These are phyloP conservation scores for Aspergillus versicolor DNA, from an alignment of 2,329 filamentous ascomycete species.

Conservation along the genomic window DNA sequence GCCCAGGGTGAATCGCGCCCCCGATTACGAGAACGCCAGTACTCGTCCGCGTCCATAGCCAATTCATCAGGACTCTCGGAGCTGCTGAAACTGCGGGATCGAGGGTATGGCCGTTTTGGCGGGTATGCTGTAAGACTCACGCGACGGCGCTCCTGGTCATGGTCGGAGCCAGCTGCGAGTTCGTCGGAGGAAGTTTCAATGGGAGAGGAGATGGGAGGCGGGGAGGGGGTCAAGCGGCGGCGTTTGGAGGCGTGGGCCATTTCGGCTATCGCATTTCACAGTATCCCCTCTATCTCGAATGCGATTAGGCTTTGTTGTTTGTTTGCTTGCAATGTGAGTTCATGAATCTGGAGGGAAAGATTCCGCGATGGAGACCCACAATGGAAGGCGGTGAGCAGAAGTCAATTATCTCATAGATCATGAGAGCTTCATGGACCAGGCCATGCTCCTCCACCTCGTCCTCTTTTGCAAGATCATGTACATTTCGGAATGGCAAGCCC, in stretches of 20 bases:
- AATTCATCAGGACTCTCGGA: slow-evolving; percentile 49
- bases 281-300: neutral
- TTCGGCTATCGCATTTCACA: neutral
- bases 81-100: slow-evolving; percentile 29
- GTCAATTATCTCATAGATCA: neutral
- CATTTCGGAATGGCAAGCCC: slow-evolving; percentile 20
- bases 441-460: neutral
- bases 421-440: neutral
- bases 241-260: slow-evolving; percentile 26
- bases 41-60: slow-evolving; percentile 37
- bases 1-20: slow-evolving; percentile 25
- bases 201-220: slow-evolving; percentile 22
- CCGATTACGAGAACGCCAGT: slow-evolving; percentile 33
- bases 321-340: neutral
- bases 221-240: slow-evolving; percentile 32
- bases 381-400: slow-evolving; percentile 7
- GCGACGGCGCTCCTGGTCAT: slow-evolving; percentile 37
- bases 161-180: slow-evolving; percentile 36
- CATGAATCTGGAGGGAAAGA: neutral
- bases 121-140: slow-evolving; percentile 36
- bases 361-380: neutral
- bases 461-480: neutral
- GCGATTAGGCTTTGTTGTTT: neutral
- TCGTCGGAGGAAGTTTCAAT: slow-evolving; percentile 42
- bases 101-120: slow-evolving; percentile 27